Conservation (phyloP, 2,329 filamentous ascomycete genomes). For the Mollisia scopiformis region DNA sequence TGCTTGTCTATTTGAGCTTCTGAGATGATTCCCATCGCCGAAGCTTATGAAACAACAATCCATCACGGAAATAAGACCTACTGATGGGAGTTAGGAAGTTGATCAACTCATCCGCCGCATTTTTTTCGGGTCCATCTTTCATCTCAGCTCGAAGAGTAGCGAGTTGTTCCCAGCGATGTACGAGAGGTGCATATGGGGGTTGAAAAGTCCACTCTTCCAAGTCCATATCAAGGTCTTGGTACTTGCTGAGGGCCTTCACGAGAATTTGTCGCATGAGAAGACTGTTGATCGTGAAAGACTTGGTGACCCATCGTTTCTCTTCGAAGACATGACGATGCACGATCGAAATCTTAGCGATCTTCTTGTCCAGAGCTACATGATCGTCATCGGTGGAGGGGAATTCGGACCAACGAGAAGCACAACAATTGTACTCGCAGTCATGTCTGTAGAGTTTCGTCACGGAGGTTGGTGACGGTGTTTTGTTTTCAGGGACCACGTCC, state of each 20-base stretch:
- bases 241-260: slow-evolving; percentile 34
- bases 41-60: too few relatives aligned
- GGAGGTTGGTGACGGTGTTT: not conserved
- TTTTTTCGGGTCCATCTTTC: slow-evolving; percentile 1
- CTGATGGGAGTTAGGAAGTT: slow-evolving; percentile 4
- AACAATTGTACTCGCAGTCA: not conserved
- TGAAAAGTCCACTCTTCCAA: slow-evolving; percentile 39
- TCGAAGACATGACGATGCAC: slow-evolving; percentile 36
- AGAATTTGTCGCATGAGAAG: slow-evolving; percentile 36
- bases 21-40: too few relatives aligned
- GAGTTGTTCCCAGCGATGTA: slow-evolving; percentile 40
- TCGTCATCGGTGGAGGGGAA: slow-evolving; percentile 28
- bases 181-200: slow-evolving; percentile 39
- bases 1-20: too few relatives aligned
- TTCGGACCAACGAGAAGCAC: not conserved
- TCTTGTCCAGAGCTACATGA: slow-evolving; percentile 26
- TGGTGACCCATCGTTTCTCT: slow-evolving; percentile 38
- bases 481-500: not conserved
- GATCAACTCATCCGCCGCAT: slow-evolving; percentile 1
- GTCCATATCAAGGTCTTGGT: slow-evolving; percentile 40
- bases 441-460: not conserved
- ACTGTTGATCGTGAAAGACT: slow-evolving; percentile 38
- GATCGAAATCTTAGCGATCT: slow-evolving; percentile 34
- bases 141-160: slow-evolving; percentile 18
- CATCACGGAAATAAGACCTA: too few relatives aligned